These are phyloP conservation scores for Aspergillus mulundensis DNA, from an alignment of 495 filamentous ascomycete species.

Conservation along the genomic window DNA sequence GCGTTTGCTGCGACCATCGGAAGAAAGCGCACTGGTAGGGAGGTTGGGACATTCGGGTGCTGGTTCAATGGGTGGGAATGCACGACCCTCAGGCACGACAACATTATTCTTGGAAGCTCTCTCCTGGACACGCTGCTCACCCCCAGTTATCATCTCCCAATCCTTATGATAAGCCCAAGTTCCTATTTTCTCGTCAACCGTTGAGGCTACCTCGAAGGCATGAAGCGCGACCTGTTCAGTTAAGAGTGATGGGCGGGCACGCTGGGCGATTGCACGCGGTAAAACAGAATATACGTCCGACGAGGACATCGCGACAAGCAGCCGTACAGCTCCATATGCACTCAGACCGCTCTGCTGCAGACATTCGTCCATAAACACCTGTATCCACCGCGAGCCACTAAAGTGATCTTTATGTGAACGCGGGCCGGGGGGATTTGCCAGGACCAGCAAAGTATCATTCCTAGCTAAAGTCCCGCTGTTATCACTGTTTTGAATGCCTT, in stretches of 20 bases:
- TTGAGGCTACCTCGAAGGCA: constrained; percentile 43
- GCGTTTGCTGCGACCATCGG: no score
- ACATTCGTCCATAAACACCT: constrained; percentile 27
- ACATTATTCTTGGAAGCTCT: constrained; percentile 31
- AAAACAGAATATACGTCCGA: constrained; percentile 44
- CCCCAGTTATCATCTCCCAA: constrained; percentile 26
- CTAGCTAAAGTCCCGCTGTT: constrained; percentile 29
- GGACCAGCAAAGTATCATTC: constrained; percentile 65
- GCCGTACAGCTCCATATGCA: constrained; percentile 57
- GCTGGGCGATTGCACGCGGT: constrained; percentile 49
- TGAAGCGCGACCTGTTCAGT: constrained; percentile 52
- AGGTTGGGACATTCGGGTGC: constrained; percentile 17
- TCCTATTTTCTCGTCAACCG: constrained; percentile 6
- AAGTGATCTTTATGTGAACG: constrained; percentile 34
- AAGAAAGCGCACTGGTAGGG: constrained; percentile 4
- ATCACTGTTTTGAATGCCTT: constrained; percentile 18
- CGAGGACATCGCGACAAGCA: constrained; percentile 59
- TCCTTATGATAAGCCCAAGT: constrained; percentile 24
- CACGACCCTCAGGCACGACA: constrained; percentile 35
- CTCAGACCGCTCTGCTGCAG: constrained; percentile 27
- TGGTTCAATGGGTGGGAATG: constrained; percentile 19
- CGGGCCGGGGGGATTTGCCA: constrained; percentile 49
- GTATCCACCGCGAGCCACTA: constrained; percentile 34
- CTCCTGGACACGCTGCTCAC: constrained; percentile 33
- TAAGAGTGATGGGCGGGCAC: constrained; percentile 50